Conservation (phyloP, 2,329 filamentous ascomycete species). For the Aureobasidium sp. region DNA sequence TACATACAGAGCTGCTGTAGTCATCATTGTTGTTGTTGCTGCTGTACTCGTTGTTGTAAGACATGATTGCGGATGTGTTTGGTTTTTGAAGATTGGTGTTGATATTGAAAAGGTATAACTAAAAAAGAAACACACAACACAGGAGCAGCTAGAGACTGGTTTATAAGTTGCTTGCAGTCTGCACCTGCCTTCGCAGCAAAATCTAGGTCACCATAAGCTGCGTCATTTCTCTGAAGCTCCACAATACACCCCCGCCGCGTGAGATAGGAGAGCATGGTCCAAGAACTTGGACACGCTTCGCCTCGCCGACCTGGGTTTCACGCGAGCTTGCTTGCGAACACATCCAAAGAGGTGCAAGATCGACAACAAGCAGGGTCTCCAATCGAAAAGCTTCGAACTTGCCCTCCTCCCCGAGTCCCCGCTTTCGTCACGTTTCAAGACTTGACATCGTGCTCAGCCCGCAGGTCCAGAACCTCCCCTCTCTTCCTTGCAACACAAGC, state of each 20-base stretch:
- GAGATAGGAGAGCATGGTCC: no score
- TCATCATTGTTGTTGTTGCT: neutral
- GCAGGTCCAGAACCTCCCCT: neutral
- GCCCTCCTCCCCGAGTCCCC: neutral
- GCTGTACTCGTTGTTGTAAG: conserved; percentile 7
- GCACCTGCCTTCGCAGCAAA: no score
- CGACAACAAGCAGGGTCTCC: neutral
- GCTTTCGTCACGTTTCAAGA: neutral
- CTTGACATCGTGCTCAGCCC: neutral
- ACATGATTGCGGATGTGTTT: neutral
- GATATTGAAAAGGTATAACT: no score
- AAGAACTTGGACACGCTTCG: neutral
- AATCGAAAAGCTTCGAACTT: neutral
- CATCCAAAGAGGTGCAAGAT: neutral
- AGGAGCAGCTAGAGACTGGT: no score
- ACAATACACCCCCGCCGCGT: neutral
- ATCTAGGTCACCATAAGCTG: neutral
- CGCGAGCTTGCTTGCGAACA: neutral
- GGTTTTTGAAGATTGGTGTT: neutral
- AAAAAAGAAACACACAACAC: neutral
- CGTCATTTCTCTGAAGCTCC: neutral
- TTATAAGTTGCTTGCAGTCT: no score
- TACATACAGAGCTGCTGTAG: conserved; percentile 8
- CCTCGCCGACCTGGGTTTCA: neutral
- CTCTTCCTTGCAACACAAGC: neutral